Base-by-base conservation (phyloP, 768 basidiomycete species). In the Lentinula boryana region DNA sequence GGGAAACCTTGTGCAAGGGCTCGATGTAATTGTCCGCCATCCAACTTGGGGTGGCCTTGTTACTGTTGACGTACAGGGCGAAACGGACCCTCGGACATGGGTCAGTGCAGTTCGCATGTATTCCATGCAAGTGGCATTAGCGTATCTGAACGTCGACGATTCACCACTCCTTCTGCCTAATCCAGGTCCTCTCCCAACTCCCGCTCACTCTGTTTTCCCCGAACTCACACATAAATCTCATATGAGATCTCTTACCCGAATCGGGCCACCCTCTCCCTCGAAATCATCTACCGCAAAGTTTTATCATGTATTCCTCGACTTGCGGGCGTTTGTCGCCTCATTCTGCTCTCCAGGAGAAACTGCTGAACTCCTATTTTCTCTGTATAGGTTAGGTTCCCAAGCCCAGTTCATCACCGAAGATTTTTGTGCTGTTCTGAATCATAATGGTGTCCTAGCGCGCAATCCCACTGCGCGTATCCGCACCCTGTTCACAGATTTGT, bases 21-120 rank as follows among this genome's bases (percentile, higher is more conserved):
- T 98, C 51, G 96, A 98, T 67, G 86, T 98, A 63, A 95, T 98
- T 66, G 95, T 98, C n/a, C 83, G 96, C 21, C 94, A 98, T 76
- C 91, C 95, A 32, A 86, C 84, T 2, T 93, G 90, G 82, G 96
- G 96, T 32, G 88, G 86, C 4, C 80, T 98, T 23, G 91, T 95
- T 36, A 88, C 88, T 2, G 89, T 94, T n/a, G 94, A 96, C 66
- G 85, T 90, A 16, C 91, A 94, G 66, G 89, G 89, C 54, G 90
- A 91, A 59, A 77, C 87, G 41, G 91, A 95, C 70, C 76, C 81
- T 16, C 81, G 89, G 53, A 93, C 87, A 69, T 94, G 91, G 93
- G 83, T 93, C 63, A 93, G 90, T 69, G 91, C 92, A 9, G 82
- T 93, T 63, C 82, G 91, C 60, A 95, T 95, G 92, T 95, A 91